Conservation (phyloP, 192 early-diverging fungal species). For the Gryganskiella cystojenkinii region DNA sequence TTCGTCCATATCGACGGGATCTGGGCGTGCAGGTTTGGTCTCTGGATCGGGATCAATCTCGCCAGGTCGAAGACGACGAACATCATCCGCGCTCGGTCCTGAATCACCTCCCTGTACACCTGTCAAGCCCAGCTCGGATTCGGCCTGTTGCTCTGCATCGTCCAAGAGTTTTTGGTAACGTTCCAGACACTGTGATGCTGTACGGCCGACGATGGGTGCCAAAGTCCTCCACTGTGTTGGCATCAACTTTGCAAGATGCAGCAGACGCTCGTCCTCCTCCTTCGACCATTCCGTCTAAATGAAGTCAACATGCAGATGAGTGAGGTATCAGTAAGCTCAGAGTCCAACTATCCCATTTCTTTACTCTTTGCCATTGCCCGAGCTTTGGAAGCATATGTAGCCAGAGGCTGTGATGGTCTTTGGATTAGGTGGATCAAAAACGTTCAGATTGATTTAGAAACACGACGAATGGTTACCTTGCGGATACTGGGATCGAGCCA, state of each 20-base stretch:
- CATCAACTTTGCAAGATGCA: constrained; percentile 98
- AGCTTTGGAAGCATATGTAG: no score
- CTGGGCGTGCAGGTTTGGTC: constrained; percentile 95
- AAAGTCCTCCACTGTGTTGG: constrained; percentile 99
- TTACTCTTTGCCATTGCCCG: neutral
- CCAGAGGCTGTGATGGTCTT: no score
- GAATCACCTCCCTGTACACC: constrained; percentile 74
- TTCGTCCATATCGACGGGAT: constrained; percentile 99
- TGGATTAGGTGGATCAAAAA: no score
- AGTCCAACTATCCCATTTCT: no score
- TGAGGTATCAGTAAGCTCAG: no score
- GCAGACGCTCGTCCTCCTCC: constrained; percentile 97
- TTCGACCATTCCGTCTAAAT: constrained; percentile 94
- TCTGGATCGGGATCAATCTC: constrained; percentile 99
- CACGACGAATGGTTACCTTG: constrained; percentile 64
- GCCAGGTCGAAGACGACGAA: constrained; percentile 88
- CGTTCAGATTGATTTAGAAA: no score
- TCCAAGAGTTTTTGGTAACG: constrained; percentile 95
- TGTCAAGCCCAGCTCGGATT: constrained; percentile 68
- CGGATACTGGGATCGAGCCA: constrained; percentile 99
- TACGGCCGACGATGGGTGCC: constrained; percentile 97
- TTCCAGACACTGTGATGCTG: constrained; percentile 96
- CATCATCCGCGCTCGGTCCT: constrained; percentile 86
- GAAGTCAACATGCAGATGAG: no score
- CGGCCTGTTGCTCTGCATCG: constrained; percentile 92